These are phyloP conservation scores for Viridothelium virens DNA, from an alignment of 495 filamentous ascomycete genomes.

Conservation along the genomic window DNA sequence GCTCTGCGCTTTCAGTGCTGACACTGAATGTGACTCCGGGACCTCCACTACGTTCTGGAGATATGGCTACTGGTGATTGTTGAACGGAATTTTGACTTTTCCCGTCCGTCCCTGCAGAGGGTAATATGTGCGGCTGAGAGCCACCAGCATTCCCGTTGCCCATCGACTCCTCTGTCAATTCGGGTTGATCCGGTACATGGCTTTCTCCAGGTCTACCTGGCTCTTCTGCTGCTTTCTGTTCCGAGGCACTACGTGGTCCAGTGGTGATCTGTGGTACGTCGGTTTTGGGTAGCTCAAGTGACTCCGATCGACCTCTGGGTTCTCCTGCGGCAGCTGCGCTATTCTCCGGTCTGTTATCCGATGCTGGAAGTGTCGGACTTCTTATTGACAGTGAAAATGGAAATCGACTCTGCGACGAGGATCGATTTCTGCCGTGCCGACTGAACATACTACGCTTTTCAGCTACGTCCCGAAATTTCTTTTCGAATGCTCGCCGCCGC, in stretches of 20 bases:
- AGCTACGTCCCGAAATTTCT: constrained; percentile 53
- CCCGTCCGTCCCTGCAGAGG: background rate
- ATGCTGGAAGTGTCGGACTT: background rate
- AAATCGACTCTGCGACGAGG: background rate
- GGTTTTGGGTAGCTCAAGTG: background rate
- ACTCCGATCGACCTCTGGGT: background rate
- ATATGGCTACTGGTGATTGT: background rate
- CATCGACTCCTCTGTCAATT: background rate
- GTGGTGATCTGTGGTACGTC: background rate
- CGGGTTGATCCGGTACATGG: background rate
- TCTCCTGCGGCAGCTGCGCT: background rate
- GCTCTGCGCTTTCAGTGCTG: constrained; percentile 14
- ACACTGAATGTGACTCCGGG: constrained; percentile 18
- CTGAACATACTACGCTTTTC: constrained; percentile 34
- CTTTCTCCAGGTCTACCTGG: background rate
- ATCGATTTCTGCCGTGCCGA: background rate
- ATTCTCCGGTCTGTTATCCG: background rate
- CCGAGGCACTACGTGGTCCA: background rate
- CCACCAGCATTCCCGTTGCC: background rate
- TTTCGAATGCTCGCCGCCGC: constrained; percentile 63
- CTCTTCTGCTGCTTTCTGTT: background rate
- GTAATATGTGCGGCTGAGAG: background rate
- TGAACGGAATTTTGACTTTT: background rate
- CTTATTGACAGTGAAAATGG: background rate
- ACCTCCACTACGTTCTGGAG: background rate